phyloP scores from a whole-genome alignment of 2,329 filamentous ascomycete genomes.

The Fusarium haematococcum region DNA sequence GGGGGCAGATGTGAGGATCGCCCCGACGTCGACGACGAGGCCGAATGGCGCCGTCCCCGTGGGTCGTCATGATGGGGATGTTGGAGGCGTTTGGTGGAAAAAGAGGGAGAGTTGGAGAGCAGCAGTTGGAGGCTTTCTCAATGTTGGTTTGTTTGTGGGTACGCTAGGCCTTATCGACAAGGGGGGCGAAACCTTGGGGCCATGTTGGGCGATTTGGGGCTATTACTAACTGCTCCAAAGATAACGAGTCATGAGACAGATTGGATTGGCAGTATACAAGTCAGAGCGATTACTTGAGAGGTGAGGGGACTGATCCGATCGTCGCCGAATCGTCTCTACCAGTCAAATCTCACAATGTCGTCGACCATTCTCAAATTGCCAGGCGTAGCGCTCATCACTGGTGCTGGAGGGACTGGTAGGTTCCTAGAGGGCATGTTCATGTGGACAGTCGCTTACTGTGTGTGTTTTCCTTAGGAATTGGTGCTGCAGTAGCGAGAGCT shows the following conservation, averaged over 20 bases:
- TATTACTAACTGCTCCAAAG: not conserved
- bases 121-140: slow-evolving; percentile 7
- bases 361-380: slow-evolving; percentile 47
- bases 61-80: slow-evolving; percentile 15
- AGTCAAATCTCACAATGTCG: not conserved
- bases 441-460: not conserved
- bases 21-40: slow-evolving; percentile 19
- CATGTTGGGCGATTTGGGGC: not conserved
- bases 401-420: slow-evolving; percentile 44
- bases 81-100: not conserved
- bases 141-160: not conserved
- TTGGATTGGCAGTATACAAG: not conserved
- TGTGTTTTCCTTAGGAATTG: not conserved
- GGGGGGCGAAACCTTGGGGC: not conserved
- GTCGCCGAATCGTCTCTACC: not conserved
- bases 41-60: not conserved
- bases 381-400: slow-evolving; percentile 60
- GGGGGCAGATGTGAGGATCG: slow-evolving; percentile 50
- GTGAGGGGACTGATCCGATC: not conserved
- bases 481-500: not conserved
- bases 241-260: not conserved
- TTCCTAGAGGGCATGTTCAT: not conserved
- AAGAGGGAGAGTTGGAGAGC: slow-evolving; percentile 21
- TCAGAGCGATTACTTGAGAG: not conserved
- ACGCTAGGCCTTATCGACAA: not conserved